A percentile compares a stretch with the other conserved stretches of the same genome.
Conservation (phyloP, 352 stramenopile genomes). For the Phytophthora citrophthora region DNA sequence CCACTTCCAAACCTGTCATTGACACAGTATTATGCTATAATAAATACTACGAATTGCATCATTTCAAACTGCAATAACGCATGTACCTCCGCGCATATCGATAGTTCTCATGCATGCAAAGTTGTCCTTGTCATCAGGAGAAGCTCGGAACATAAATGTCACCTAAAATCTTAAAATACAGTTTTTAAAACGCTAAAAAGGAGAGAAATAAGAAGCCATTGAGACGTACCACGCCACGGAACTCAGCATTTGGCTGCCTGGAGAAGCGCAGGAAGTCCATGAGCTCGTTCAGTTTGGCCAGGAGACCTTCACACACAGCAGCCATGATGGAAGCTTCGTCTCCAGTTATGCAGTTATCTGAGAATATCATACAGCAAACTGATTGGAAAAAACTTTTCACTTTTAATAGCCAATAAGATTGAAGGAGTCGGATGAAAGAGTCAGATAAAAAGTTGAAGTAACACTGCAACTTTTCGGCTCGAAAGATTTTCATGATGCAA, state of each 20-base stretch:
- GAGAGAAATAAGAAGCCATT: neutral
- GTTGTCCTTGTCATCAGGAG: conserved; percentile 41
- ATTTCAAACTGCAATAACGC: too few species aligned
- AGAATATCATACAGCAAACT: conserved; percentile 3
- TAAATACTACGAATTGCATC: neutral
- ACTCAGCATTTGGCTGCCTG: conserved; percentile 46
- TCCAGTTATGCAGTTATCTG: neutral
- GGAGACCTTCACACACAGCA: conserved; percentile 64
- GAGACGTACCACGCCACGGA: conserved; percentile 60
- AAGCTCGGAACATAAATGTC: conserved; percentile 80
- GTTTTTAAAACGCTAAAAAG: neutral
- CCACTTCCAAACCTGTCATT: conserved; percentile 57
- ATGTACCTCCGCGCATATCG: conserved; percentile 70
- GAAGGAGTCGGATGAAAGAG: conserved; percentile 14
- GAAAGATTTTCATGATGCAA: too few species aligned
- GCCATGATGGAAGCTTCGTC: conserved; percentile 25
- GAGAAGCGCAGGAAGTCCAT: conserved; percentile 87
- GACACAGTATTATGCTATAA: conserved; percentile 1
- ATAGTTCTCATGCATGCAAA: conserved; percentile 79
- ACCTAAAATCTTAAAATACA: conserved; percentile 47
- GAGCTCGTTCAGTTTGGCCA: conserved; percentile 85
- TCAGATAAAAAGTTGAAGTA: conserved; percentile 18
- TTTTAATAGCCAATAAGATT: conserved; percentile 1
- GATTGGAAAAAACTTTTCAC: neutral
- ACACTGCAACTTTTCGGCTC: too few species aligned